Evolutionary conservation across 495 filamentous ascomycete genomes (phyloP), one percentile per base, ranked within the genome.

Genomic region (Penicillium paradoxum): DNA sequence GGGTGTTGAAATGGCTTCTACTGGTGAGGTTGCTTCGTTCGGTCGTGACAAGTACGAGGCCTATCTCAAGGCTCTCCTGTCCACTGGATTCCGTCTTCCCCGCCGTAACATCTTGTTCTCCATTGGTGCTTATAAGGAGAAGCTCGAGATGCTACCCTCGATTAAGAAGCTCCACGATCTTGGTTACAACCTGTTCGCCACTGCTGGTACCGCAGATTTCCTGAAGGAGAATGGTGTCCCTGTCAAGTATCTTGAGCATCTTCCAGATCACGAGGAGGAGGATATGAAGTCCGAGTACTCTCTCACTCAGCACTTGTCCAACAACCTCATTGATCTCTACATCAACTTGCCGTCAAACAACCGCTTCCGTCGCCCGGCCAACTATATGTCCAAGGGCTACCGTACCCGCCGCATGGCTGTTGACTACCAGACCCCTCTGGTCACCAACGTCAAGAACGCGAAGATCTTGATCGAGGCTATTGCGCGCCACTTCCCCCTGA

Each of bases 301-400:
- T 18, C 77, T 98, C 54, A 93, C 89, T 9, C 89, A 97, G 67
- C 91, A 96, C 76, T 71, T 98, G 65, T 87, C 92, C 30, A 97
- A 96, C 69, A 96, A 97, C 70, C 82, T 93, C 66, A 97, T 98
- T 53, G 92, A 97, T 72, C 78, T 98, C 30, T 98, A 97, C 71
- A 95, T 98, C 82, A 98, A 98, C 71, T 74, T 98, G 66, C 93
- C 93, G 4, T 96, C 91, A n/a, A 95, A 78, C 81, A 98, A 98
- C 71, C 85, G 89, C 57, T 97, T 91, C 78, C 81, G 93, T 53
- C 84, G 93, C 50, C 93, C 93, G 21, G 93, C 93, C 49, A 97
- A 89, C 74, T 97, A 98, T 74, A 92, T 98, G 86, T 96, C 90
- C 68, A 91, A 89, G 71, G 93, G 93, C 47, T 98, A 98, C 69